Percentiles rank a stretch among this genome's conserved stretches.
These are phyloP conservation scores for Helianthus annuus DNA, from an alignment of 129 eudicot species.

Conservation along the genomic window HanXRQr2.0-SUNRISE NC_035436.2:206070487-206070986, in stretches of 20 bases:
- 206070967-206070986: slow-evolving; percentile 78
- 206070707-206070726: neutral
- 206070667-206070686: neutral
- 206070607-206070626: neutral
- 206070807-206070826: slow-evolving; percentile 71
- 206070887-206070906: slow-evolving; percentile 82
- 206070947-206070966: slow-evolving; percentile 69
- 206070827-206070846: slow-evolving; percentile 87
- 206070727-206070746: slow-evolving; percentile 72
- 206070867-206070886: slow-evolving; percentile 76
- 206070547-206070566: neutral
- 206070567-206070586: neutral
- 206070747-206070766: slow-evolving; percentile 76
- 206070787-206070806: slow-evolving; percentile 90
- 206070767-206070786: slow-evolving; percentile 89
- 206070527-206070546: neutral
- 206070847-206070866: slow-evolving; percentile 95
- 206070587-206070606: neutral
- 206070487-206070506: slow-evolving; percentile 59
- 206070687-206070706: neutral
- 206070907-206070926: slow-evolving; percentile 78
- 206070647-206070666: neutral
- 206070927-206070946: slow-evolving; percentile 86
- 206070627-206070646: neutral
- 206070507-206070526: neutral